phyloP scores from a whole-genome alignment of 805 yeast species.

The Candida coleopterorum region DNA sequence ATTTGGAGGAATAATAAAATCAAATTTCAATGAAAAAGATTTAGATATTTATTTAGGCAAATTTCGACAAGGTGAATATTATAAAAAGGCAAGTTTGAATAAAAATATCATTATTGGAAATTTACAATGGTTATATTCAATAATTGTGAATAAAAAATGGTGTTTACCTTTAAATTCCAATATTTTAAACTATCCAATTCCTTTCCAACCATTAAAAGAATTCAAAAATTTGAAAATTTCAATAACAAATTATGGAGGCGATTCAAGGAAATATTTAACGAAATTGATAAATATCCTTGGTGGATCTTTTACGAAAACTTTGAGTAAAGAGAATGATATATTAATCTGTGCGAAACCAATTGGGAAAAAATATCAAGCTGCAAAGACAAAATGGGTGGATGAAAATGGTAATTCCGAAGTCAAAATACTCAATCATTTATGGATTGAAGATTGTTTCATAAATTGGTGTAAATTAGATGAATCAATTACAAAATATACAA shows the following conservation, averaged over 20 bases:
- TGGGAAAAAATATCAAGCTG: slow-evolving; percentile 77
- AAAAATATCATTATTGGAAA: slow-evolving; percentile 53
- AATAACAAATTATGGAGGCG: slow-evolving; percentile 81
- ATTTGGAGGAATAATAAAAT: slow-evolving; percentile 51
- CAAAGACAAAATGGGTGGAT: slow-evolving; percentile 53
- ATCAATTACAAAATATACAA: slow-evolving; percentile 42
- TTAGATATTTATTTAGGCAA: slow-evolving; percentile 54
- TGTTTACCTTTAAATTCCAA: slow-evolving; percentile 47
- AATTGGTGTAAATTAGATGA: slow-evolving; percentile 50
- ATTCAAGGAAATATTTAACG: slow-evolving; percentile 69
- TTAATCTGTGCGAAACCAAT: slow-evolving; percentile 60
- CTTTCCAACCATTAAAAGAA: slow-evolving; percentile 45
- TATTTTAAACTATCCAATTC: slow-evolving; percentile 69
- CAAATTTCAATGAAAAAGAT: slow-evolving; percentile 13
- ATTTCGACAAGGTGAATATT: slow-evolving; percentile 56
- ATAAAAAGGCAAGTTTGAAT: slow-evolving; percentile 38
- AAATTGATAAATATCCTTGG: slow-evolving; percentile 64
- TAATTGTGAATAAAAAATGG: slow-evolving; percentile 54
- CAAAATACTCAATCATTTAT: slow-evolving; percentile 67
- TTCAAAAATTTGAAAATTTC: slow-evolving; percentile 55
- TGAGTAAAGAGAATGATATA: slow-evolving; percentile 64
- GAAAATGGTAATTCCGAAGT: slow-evolving; percentile 26
- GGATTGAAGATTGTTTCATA: slow-evolving; percentile 80
- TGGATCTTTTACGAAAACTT: slow-evolving; percentile 65
- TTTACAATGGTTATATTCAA: slow-evolving; percentile 69